phyloP scores from a whole-genome alignment of 2,329 filamentous ascomycete species.

The Monilinia fructicola region DNA sequence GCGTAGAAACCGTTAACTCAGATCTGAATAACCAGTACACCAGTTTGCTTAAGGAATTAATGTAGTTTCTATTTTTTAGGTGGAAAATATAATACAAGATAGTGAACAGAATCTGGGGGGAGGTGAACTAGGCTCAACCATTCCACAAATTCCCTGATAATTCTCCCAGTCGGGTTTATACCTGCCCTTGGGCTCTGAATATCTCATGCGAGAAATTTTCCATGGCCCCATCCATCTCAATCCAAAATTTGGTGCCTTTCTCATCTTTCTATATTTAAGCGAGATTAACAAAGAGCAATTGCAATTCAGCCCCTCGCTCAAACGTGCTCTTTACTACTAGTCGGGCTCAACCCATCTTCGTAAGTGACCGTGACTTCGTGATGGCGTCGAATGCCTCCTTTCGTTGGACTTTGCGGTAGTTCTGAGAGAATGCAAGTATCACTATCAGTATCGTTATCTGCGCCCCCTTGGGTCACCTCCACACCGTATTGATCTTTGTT shows the following conservation, averaged over 20 bases:
- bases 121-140: not conserved
- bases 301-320: not conserved
- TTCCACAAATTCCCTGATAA: not conserved
- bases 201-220: not conserved
- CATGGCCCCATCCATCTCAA: too few relatives aligned
- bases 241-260: not conserved
- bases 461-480: not conserved
- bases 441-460: slow-evolving; percentile 5
- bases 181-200: not conserved
- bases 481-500: slow-evolving; percentile 3
- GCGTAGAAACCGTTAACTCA: not conserved
- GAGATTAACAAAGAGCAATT: not conserved
- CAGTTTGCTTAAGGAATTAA: not conserved
- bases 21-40: not conserved
- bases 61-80: not conserved
- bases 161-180: not conserved
- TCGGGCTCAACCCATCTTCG: not conserved
- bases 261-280: too few relatives aligned
- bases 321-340: slow-evolving; percentile 13
- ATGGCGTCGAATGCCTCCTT: not conserved
- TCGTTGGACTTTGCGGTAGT: not conserved
- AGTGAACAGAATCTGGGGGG: not conserved
- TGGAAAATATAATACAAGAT: not conserved
- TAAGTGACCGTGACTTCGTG: slow-evolving; percentile 12
- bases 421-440: slow-evolving; percentile 11